Conservation (phyloP, 2,329 filamentous ascomycete species). For the Microcyclospora pomicola region DNA sequence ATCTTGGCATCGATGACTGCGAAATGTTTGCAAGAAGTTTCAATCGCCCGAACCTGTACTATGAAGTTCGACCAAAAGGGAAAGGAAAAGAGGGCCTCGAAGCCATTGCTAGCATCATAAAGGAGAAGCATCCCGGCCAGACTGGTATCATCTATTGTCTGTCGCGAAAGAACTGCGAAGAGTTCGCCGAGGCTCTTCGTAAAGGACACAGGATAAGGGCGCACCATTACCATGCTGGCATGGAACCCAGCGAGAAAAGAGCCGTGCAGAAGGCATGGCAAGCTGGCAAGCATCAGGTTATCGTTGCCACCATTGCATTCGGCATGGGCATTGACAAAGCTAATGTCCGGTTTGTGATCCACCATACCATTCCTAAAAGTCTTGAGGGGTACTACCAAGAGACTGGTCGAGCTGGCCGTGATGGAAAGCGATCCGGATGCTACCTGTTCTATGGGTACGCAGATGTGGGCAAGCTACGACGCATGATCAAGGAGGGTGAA, state of each 20-base stretch:
- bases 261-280: conserved; percentile 74
- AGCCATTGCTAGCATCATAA: conserved; percentile 53
- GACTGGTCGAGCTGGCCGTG: conserved; percentile 84
- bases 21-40: conserved; percentile 83
- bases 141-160: conserved; percentile 91
- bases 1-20: conserved; percentile 69
- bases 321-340: conserved; percentile 99
- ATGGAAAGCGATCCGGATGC: conserved; percentile 76
- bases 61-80: conserved; percentile 65
- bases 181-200: conserved; percentile 55
- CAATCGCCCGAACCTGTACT: conserved; percentile 87
- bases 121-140: conserved; percentile 51
- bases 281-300: conserved; percentile 62
- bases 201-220: conserved; percentile 54
- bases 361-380: conserved; percentile 84
- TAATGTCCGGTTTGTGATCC: conserved; percentile 91
- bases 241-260: conserved; percentile 54
- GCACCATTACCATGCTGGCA: conserved; percentile 72
- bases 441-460: conserved; percentile 77
- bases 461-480: conserved; percentile 59
- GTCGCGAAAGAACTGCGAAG: conserved; percentile 70
- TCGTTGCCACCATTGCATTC: conserved; percentile 96
- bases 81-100: conserved; percentile 42
- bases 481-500: conserved; percentile 67
- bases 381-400: conserved; percentile 98